These are phyloP conservation scores for Pyrenochaeta sp. DNA, from an alignment of 2,329 filamentous ascomycete genomes.

Conservation along the genomic window DNA sequence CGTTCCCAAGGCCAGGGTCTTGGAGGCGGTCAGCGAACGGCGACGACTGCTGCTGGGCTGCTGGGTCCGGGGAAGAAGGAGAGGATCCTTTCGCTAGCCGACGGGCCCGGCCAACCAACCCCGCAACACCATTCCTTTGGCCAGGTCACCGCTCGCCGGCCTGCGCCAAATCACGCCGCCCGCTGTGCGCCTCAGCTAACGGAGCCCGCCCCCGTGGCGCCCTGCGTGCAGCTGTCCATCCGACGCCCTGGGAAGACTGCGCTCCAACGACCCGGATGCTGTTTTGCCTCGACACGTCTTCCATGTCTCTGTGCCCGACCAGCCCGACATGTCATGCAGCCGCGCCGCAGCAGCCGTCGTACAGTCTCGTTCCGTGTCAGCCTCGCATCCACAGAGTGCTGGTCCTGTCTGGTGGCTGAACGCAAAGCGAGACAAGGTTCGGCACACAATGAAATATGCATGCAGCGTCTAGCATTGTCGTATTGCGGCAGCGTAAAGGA, in stretches of 20 bases:
- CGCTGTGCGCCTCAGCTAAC: slow-evolving; percentile 12
- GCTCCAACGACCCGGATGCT: slow-evolving; percentile 13
- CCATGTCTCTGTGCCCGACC: slow-evolving; percentile 4
- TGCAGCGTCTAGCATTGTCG: too few species aligned
- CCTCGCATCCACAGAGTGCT: too few species aligned
- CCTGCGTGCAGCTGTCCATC: slow-evolving; percentile 9
- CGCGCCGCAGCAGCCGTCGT: too few species aligned
- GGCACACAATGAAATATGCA: too few species aligned
- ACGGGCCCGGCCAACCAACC: slow-evolving; percentile 12
- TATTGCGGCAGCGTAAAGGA: too few species aligned
- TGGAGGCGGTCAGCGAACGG: slow-evolving; percentile 21
- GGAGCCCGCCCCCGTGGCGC: slow-evolving; percentile 10
- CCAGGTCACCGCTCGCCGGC: slow-evolving; percentile 16
- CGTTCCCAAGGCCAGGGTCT: slow-evolving; percentile 24
- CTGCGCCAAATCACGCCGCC: slow-evolving; percentile 13
- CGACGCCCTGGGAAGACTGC: slow-evolving; percentile 10
- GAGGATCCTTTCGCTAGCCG: slow-evolving; percentile 9
- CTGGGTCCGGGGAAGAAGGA: slow-evolving; percentile 12
- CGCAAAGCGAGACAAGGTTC: too few species aligned
- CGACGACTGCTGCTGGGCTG: too few species aligned
- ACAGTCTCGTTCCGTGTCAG: too few species aligned
- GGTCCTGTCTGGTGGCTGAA: background rate
- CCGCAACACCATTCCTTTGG: slow-evolving; percentile 7
- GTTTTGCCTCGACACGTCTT: slow-evolving; percentile 7
- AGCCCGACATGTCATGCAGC: slow-evolving; percentile 2